Evolutionary conservation across 768 basidiomycete genomes (phyloP), one percentile per base, ranked within the genome.

Genomic region (Amanita pallidorosea): DNA sequence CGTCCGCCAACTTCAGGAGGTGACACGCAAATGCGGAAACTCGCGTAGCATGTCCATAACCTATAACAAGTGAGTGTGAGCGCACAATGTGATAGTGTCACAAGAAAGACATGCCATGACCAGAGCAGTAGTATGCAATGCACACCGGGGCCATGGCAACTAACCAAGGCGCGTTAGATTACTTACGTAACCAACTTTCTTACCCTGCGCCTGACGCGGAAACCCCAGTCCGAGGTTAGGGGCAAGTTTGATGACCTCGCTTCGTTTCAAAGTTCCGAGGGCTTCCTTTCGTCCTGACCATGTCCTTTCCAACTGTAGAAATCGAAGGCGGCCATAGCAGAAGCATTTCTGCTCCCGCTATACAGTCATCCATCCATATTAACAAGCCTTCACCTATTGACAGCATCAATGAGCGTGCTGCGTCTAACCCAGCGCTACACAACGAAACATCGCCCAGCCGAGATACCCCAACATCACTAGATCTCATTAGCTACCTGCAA

Each of bases 11-110:
- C 47, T 64, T 68, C 18, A 83, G 67, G 15, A 90, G 70, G 55
- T 81, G 76, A 42, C 70, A 64, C 3, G 83, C 71, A 54, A 88
- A 79, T 1, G 87, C 87, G 13, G 85, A 85, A 13, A 88, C 87
- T 34, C 87, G 78, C 3, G 87, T 90, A 7, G 86, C 87, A 60
- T 89, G 87, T n/a, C 86, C 83, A 51, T 83, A 88, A n/a, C 83
- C 82, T 85, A 55, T 20, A n/a, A 46, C 35, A 17, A 33, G 35
- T 50, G 5, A 54, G 18, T 37, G 33, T 51, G n/a, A 53, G 40
- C 27, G 33, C 17, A 11, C 45, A 8, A 22, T 42, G 13, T 25
- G 2, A 33, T 31, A 35, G 41, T 25, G 45, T 27, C 27, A 27
- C 29, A 49, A 49, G 34, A 36, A 33, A 7, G 13, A 56, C 76